Conservation (phyloP, 352 stramenopile genomes). For the Phytophthora kernoviae region DNA sequence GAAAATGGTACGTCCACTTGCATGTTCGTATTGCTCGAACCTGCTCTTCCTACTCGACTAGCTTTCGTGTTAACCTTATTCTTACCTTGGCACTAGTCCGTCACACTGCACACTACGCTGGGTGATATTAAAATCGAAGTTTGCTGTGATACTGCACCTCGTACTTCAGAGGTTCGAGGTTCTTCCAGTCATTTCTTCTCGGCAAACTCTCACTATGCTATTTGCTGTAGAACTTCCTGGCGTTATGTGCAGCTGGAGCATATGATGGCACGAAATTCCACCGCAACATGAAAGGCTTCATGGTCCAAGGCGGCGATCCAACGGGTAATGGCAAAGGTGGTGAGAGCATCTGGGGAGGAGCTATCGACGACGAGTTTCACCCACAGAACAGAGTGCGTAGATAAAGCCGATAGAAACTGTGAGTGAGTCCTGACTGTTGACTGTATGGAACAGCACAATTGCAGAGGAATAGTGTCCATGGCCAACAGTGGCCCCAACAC, state of each 20-base stretch:
- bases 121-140: constrained; percentile 98
- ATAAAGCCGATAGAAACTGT: too few relatives aligned
- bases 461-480: constrained; percentile 92
- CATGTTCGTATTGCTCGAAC: neutral
- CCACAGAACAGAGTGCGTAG: constrained; percentile 72
- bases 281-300: constrained; percentile 90
- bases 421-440: neutral
- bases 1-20: too few relatives aligned
- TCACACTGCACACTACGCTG: constrained; percentile 95
- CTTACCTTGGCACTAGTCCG: constrained; percentile 54
- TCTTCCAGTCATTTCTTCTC: neutral
- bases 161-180: constrained; percentile 71
- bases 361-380: constrained; percentile 94
- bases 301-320: constrained; percentile 90
- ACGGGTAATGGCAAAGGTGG: constrained; percentile 91
- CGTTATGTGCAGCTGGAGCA: constrained; percentile 90
- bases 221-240: constrained; percentile 94
- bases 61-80: neutral
- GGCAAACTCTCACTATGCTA: too few relatives aligned
- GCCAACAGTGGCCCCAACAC: constrained; percentile 92
- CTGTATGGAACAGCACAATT: constrained; percentile 75
- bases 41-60: neutral
- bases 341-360: constrained; percentile 89
- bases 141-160: constrained; percentile 93
- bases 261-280: constrained; percentile 94